Percentiles rank a stretch among this genome's conserved stretches.
phyloP scores from a whole-genome alignment of 169 alveolate genomes.

The Blepharisma undulans region DNA sequence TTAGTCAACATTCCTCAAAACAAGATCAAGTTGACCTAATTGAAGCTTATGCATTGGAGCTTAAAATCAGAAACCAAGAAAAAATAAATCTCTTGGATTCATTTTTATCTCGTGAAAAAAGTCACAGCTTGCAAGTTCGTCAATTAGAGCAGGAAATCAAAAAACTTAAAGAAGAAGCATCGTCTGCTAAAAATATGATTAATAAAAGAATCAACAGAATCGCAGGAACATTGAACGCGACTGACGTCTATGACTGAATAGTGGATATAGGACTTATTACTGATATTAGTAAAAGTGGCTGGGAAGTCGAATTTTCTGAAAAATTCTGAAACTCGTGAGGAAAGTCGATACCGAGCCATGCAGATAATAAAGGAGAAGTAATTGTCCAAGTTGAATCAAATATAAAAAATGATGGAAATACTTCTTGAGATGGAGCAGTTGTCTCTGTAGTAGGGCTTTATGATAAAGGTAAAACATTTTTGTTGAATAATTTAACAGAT shows the following conservation, averaged over 20 bases:
- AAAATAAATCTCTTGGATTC: background rate
- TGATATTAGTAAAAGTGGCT: constrained; percentile 44
- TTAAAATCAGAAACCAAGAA: background rate
- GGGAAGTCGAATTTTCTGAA: constrained; percentile 38
- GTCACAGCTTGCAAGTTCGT: background rate
- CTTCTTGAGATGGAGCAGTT: constrained; percentile 12
- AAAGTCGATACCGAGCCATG: background rate
- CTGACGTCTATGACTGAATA: constrained; percentile 51
- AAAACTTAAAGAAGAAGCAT: background rate
- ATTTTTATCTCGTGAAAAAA: background rate
- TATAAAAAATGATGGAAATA: background rate
- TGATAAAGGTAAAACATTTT: constrained; percentile 47
- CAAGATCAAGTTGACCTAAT: background rate
- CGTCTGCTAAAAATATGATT: background rate
- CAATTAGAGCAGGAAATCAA: background rate
- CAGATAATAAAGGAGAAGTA: background rate
- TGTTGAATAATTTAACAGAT: constrained; percentile 45
- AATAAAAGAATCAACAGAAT: background rate
- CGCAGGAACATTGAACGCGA: background rate
- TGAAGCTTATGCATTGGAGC: background rate
- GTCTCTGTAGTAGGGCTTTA: constrained; percentile 41
- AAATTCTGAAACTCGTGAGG: background rate
- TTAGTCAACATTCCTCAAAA: background rate
- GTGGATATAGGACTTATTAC: constrained; percentile 55
- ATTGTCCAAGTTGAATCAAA: background rate